phyloP scores from a whole-genome alignment of 1,139 yeast species.

The Wickerhamomyces sp. region DNA sequence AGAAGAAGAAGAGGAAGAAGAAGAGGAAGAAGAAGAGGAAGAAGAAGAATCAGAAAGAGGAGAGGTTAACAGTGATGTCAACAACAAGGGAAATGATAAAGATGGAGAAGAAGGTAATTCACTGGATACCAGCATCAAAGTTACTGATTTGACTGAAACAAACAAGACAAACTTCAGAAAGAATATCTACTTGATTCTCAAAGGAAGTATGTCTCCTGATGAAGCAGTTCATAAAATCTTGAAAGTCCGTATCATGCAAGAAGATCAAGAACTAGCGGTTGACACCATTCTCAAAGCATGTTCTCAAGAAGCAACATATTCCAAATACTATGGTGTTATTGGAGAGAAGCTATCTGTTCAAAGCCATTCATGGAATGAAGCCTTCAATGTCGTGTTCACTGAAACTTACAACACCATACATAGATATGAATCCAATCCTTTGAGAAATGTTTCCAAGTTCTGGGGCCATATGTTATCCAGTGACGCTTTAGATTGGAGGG shows the following conservation, averaged over 20 bases:
- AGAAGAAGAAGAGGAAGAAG: conserved; percentile 18
- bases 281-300: conserved; percentile 83
- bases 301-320: conserved; percentile 82
- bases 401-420: conserved; percentile 56
- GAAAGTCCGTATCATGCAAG: conserved; percentile 38
- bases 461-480: conserved; percentile 83
- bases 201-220: conserved; percentile 91
- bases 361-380: conserved; percentile 48
- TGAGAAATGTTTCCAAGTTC: conserved; percentile 77
- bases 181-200: conserved; percentile 71
- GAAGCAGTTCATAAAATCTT: conserved; percentile 88
- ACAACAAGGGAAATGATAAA: conserved; percentile 16
- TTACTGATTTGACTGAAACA: conserved; percentile 68
- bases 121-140: conserved; percentile 20
- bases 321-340: conserved; percentile 78
- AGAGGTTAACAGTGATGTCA: conserved; percentile 17
- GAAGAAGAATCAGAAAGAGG: conserved; percentile 26
- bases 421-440: conserved; percentile 63
- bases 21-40: conserved; percentile 12
- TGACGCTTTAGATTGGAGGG: conserved; percentile 65
- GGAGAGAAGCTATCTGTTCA: conserved; percentile 61
- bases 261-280: conserved; percentile 42
- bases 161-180: conserved; percentile 63
- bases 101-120: conserved; percentile 11
- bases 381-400: conserved; percentile 50